Evolutionary conservation across 192 early-diverging fungal genomes (phyloP), one percentile per base, ranked within the genome.

Genomic region (Coemansia reversa): DNA sequence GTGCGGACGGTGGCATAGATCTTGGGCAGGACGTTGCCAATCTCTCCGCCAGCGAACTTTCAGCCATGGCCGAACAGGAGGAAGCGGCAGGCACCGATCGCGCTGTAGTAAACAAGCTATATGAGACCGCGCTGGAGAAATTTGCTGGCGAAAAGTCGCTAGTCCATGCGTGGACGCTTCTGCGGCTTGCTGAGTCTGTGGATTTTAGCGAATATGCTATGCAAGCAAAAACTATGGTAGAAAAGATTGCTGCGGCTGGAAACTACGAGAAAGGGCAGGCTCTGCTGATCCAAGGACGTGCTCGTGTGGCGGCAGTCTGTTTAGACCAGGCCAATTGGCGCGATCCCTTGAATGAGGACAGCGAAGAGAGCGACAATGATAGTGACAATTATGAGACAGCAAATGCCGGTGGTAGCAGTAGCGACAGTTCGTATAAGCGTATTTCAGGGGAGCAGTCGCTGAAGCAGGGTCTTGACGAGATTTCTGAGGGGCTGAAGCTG

Each of bases 61-160:
- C 84, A 18, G 83, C 84, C 63, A 74, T 87, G 7, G 80, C 79
- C 8, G 69, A 76, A 29, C 63, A 79, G 28, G 76, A 79, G 52
- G 76, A 69, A 6, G 62, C 66, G 16, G 55, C 66, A 12, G 59
- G 61, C 30, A 52, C 63, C 0, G 63, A 67, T 16, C 70, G 72
- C 3, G 77, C 84, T 4, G 81, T 69, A 11, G 85, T 86, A 1
- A 60, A 73, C 58, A 85, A 86, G 39, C 82, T 90, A 5, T 84
- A 86, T 51, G 79, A 84, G 22, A 84, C 88, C 67, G 83, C 86
- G 8, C 67, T 85, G 18, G 84, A 86, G 12, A 86, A 85, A 55
- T 72, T 68, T 48, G 75, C 47, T 12, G 62, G 51, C 14, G 58
- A 77, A 27, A 51, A 42, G 16, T 68, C 69, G 27, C 50, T 77